These are phyloP conservation scores for Spergularia bocconei DNA, from an alignment of 148 eudicot genomes.

Conservation along the genomic window DNA sequence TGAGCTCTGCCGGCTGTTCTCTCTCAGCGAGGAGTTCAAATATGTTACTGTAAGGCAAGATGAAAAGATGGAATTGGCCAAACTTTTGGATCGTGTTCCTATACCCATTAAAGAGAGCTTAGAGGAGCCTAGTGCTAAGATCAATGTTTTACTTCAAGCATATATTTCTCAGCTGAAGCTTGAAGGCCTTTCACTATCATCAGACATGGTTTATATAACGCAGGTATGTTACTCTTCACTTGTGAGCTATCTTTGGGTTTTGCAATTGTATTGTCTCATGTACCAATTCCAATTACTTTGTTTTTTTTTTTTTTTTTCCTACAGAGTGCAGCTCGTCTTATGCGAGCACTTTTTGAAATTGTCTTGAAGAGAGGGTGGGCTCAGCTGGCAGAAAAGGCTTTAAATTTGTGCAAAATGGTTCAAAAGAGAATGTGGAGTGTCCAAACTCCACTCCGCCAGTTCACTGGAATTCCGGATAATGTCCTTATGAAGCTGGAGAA, in stretches of 20 bases:
- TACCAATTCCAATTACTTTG: not conserved
- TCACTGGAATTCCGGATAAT: constrained; percentile 60
- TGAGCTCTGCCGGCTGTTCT: constrained; percentile 85
- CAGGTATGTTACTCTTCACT: constrained; percentile 47
- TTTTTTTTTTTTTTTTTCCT: constrained; percentile 17
- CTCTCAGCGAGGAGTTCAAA: constrained; percentile 91
- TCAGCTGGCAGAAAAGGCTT: constrained; percentile 73
- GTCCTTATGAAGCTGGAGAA: constrained; percentile 74
- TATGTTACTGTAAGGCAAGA: constrained; percentile 88
- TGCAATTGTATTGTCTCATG: not conserved
- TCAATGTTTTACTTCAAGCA: constrained; percentile 84
- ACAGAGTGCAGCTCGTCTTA: constrained; percentile 88
- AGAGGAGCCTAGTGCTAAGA: constrained; percentile 94
- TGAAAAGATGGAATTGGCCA: constrained; percentile 87
- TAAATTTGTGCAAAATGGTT: constrained; percentile 83
- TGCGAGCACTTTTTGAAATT: constrained; percentile 82
- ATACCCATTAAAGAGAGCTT: constrained; percentile 84
- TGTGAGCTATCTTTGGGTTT: constrained; percentile 13
- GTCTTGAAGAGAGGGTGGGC: constrained; percentile 90
- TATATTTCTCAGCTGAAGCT: constrained; percentile 85
- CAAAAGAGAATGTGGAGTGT: constrained; percentile 90
- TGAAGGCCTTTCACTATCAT: constrained; percentile 78
- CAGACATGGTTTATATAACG: constrained; percentile 87
- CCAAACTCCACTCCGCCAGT: constrained; percentile 86
- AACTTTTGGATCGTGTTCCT: constrained; percentile 83